Percentiles rank a stretch among this genome's conserved stretches.
Conservation (phyloP, 305 asterid species). For the Fraxinus velutina region DNA sequence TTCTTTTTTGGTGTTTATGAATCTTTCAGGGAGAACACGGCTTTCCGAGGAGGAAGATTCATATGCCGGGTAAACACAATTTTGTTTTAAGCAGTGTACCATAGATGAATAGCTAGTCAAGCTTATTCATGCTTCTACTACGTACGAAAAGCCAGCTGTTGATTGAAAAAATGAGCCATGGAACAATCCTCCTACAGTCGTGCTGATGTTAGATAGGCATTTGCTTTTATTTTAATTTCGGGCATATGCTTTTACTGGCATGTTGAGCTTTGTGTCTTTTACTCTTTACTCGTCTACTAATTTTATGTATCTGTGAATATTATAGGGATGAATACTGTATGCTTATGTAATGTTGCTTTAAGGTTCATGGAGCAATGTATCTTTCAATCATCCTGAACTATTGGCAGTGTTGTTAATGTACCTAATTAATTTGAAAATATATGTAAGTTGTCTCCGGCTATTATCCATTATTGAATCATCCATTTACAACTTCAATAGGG, state of each 20-base stretch:
- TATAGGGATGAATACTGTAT: slow-evolving; percentile 9
- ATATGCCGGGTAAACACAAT: slow-evolving; percentile 12
- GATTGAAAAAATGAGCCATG: slow-evolving; percentile 11
- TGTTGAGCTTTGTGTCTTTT: slow-evolving; percentile 17
- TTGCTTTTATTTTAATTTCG: neutral
- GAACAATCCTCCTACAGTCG: neutral
- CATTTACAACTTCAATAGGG: neutral
- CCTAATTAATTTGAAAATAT: neutral
- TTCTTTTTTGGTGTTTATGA: neutral
- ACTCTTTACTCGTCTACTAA: slow-evolving; percentile 17
- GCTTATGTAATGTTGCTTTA: slow-evolving; percentile 20
- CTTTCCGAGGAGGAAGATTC: slow-evolving; percentile 12
- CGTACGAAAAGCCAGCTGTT: neutral
- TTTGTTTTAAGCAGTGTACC: slow-evolving; percentile 17
- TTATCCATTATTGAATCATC: neutral
- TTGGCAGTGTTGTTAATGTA: neutral
- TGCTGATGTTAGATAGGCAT: slow-evolving; percentile 7
- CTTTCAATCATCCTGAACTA: slow-evolving; percentile 23
- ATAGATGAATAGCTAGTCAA: slow-evolving; percentile 9
- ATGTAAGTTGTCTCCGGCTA: neutral
- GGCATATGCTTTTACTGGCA: slow-evolving; percentile 30
- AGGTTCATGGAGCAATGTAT: slow-evolving; percentile 22
- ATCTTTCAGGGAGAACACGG: slow-evolving; percentile 26
- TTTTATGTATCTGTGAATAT: slow-evolving; percentile 37
- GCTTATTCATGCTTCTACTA: slow-evolving; percentile 11